Conservation (phyloP, 352 stramenopile species). For the Phytophthora meadii region DNA sequence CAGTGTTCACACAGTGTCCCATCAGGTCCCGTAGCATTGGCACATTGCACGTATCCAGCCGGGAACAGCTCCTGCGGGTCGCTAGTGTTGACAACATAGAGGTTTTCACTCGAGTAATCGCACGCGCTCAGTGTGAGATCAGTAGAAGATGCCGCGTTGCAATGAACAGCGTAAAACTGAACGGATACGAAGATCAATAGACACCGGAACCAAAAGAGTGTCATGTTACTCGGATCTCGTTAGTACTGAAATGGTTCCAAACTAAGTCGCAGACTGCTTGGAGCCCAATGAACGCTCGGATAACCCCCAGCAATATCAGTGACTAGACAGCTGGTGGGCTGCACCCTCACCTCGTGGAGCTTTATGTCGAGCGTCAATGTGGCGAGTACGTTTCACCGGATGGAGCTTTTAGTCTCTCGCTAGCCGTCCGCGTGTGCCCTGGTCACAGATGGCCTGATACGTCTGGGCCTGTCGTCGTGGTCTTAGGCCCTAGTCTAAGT, state of each 20-base stretch:
- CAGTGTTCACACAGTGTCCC: conserved; percentile 31
- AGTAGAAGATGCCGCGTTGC: conserved; percentile 16
- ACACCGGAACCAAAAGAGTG: background rate
- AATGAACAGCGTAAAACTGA: conserved; percentile 18
- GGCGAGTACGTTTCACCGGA: conserved; percentile 21
- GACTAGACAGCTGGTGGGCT: conserved; percentile 20
- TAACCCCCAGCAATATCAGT: conserved; percentile 11
- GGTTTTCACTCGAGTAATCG: conserved; percentile 24
- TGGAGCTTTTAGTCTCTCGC: conserved; percentile 21
- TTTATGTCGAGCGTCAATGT: conserved; percentile 16
- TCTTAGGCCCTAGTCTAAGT: no score
- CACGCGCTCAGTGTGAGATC: conserved; percentile 25
- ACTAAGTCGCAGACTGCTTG: conserved; percentile 21
- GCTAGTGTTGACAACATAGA: conserved; percentile 44
- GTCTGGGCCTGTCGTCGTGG: conserved; percentile 25
- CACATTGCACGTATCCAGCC: conserved; percentile 43
- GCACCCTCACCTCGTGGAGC: conserved; percentile 32
- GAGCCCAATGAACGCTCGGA: background rate
- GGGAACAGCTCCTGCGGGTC: conserved; percentile 34
- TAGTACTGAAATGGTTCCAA: conserved; percentile 13
- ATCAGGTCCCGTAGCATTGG: conserved; percentile 14
- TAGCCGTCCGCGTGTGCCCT: conserved; percentile 13
- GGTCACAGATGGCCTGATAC: conserved; percentile 20
- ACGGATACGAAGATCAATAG: conserved; percentile 5
- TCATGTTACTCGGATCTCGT: conserved; percentile 19